Base-by-base conservation (phyloP, 148 eudicot genomes). In the Fagopyrum esculentum region DNA sequence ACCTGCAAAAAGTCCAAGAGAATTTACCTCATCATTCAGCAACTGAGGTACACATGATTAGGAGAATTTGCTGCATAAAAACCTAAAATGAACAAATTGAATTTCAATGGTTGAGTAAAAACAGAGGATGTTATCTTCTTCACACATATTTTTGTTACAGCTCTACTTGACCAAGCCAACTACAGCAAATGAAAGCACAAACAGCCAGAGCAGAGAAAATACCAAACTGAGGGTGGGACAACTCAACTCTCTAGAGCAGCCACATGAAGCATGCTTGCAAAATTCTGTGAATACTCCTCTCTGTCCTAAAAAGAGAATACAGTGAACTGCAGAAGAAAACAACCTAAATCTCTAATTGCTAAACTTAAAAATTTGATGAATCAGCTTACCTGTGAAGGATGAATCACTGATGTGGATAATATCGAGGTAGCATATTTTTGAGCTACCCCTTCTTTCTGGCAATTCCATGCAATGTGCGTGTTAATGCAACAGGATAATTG, bases 381-480 rank as follows among this genome's bases (percentile, higher is more conserved):
- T 50, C 10, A 70, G 76, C 70, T 83, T 89, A 90, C 97, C 88
- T 83, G 86, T 60, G 77, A 86, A 73, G 78, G 75, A 3, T 48
- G 84, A 64, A 74, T 79, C 64, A 76, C 82, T 49, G 89, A 79
- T n/a, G 80, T 57, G 47, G 89, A 84, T 68, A 94, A 74, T 75
- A 74, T 45, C 15, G 82, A 86, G 75, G 78, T 84, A 75, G 91
- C 88, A 87, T 87, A 91, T 79, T 82, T 81, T 78, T 92, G 96
- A 69, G 78, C 93, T 81, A 89, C 22, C 69, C 98, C 98, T 85
- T 83, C 84, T 73, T 61, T 88, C 98, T 94, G 86, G 81, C 29
- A 81, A 79, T 79, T 89, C 81, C 85, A 71, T 40, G 71, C 9
- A 22, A 40, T 40, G 35, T 15, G 7, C 71, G 15, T 13, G 71